Base-by-base conservation (phyloP, 192 early-diverging fungal genomes). In the Gigaspora rosea region DNA sequence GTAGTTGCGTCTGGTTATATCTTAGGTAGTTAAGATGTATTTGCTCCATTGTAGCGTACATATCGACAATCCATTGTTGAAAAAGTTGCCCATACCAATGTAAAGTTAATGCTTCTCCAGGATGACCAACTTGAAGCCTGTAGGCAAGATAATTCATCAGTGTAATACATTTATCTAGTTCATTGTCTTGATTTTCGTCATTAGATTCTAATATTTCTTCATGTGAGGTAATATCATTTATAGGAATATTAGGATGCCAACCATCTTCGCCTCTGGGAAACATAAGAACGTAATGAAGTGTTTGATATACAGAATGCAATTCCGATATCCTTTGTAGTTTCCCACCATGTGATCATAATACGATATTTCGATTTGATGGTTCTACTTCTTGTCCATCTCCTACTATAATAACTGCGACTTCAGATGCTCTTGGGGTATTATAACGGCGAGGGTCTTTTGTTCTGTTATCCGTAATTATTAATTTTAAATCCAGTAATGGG, bases 1-100 rank as follows among this genome's bases (percentile, higher is more conserved):
- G 49, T 20, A 81, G 9, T 13, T 56, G 18, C 5, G 70, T 59
- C 49, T 81, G 80, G 56, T 81, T 33, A 27, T 47, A 16, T 9
- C 18, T 61, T n/a, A 75, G 12, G n/a, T 64, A 81, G 3, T 65
- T 49, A 8, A 81, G 71, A 8, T 76, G 41, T 13, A 54, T 48
- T 16, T 63, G 61, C 49, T 78, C 76, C 1, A 82, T 41, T 33
- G 76, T 77, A 12, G 78, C 66, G 71, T 79, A 79, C 51, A 74
- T 71, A 61, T 82, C 80, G 3, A 81, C 80, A 22, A 76, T 66
- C 18, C 46, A 81, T 58, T 81, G 73, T 7, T 78, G 80, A 18
- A 35, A 46, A 20, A 82, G 81, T 0, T 75, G 78, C 22, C 70
- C 75, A 76, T 72, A 76, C 8, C 46, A n/a, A 68, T 69, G 72